These are phyloP conservation scores for Heterotrichella gracilis DNA, from an alignment of 352 stramenopile genomes.

Conservation along the genomic window DNA sequence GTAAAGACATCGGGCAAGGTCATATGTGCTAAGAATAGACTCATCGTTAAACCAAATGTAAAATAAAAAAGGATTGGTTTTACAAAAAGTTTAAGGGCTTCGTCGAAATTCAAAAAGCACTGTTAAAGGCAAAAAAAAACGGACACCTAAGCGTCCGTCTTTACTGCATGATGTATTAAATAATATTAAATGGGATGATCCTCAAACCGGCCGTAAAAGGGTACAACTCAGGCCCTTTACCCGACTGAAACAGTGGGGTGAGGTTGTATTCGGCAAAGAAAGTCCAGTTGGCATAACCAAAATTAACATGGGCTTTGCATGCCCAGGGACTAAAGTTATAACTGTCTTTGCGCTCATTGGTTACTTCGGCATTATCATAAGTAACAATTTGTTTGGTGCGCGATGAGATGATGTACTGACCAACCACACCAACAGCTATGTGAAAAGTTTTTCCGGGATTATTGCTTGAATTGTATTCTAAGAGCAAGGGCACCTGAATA, in stretches of 20 bases:
- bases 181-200: background rate
- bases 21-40: background rate
- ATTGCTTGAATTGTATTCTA: background rate
- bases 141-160: too few relatives aligned
- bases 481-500: background rate
- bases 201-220: background rate
- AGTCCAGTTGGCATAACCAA: background rate
- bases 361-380: background rate
- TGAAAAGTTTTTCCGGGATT: conserved; percentile 7
- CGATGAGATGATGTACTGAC: background rate
- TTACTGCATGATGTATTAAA: too few relatives aligned
- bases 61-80: background rate
- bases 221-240: background rate
- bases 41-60: background rate
- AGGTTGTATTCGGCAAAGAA: background rate
- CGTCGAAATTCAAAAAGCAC: too few relatives aligned
- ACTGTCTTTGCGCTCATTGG: background rate
- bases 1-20: background rate
- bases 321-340: background rate
- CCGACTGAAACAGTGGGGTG: background rate
- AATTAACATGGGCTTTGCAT: background rate
- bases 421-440: background rate
- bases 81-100: background rate
- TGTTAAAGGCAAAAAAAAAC: too few relatives aligned
- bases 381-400: background rate